Evolutionary conservation across 495 filamentous ascomycete species (phyloP).

Genomic region (Xylaria cubensis): DNA sequence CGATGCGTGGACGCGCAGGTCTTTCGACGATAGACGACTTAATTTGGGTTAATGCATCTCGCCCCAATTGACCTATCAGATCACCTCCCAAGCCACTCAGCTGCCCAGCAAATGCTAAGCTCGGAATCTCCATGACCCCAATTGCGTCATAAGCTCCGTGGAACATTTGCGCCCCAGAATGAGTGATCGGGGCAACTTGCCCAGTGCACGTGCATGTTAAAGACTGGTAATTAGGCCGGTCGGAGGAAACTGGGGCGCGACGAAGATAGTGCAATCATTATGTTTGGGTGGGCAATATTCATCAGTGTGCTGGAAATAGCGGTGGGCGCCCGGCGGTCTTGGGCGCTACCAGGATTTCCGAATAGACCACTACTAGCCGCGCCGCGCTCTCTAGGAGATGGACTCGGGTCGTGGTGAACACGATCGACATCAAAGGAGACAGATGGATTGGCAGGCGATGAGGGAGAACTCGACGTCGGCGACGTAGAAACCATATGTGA

Average conservation of each 20-base stretch:
- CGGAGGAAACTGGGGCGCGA: background rate
- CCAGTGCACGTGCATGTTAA: constrained; percentile 9
- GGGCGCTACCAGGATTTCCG: background rate
- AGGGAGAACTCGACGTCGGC: constrained; percentile 1
- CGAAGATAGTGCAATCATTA: constrained; percentile 1
- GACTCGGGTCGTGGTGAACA: background rate
- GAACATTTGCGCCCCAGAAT: constrained; percentile 5
- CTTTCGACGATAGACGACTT: constrained; percentile 21
- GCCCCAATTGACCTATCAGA: constrained; percentile 41
- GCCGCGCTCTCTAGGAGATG: background rate
- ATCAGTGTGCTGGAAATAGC: background rate
- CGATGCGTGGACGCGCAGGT: background rate
- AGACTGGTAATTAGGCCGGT: background rate
- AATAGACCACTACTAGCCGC: background rate
- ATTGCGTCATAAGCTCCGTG: constrained; percentile 36
- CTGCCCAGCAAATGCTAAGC: constrained; percentile 13
- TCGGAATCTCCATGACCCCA: constrained; percentile 4
- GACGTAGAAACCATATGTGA: constrained; percentile 29
- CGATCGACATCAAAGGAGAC: background rate
- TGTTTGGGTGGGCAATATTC: background rate
- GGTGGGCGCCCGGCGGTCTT: background rate
- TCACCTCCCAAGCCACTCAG: constrained; percentile 28
- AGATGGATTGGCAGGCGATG: background rate
- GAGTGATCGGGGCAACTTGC: constrained; percentile 17
- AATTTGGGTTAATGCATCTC: constrained; percentile 27